Conservation (phyloP, 768 basidiomycete genomes). For the Clathrus columnatus region DNA sequence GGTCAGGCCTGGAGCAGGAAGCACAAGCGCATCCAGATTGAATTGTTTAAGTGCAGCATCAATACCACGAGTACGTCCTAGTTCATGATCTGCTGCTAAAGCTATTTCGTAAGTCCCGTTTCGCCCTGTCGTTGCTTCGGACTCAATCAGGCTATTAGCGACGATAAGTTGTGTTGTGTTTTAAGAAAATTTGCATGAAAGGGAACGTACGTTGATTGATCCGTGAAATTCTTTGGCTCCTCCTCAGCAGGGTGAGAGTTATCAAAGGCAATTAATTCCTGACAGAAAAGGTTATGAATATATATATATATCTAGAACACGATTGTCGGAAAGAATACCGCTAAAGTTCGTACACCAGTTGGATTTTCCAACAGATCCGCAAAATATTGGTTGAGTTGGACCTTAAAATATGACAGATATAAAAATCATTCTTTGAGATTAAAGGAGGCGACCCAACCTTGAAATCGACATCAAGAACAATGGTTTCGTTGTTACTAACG, state of each 20-base stretch:
- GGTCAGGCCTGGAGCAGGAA: slow-evolving; percentile 28
- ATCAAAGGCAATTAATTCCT: slow-evolving; percentile 17
- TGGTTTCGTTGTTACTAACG: slow-evolving; percentile 15
- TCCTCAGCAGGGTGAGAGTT: slow-evolving; percentile 15
- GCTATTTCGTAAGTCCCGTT: slow-evolving; percentile 34
- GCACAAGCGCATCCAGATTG: slow-evolving; percentile 43
- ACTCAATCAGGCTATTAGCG: slow-evolving; percentile 3
- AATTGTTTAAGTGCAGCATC: slow-evolving; percentile 40
- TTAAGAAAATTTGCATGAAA: not conserved
- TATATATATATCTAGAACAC: not conserved
- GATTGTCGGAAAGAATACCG: not conserved
- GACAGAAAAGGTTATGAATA: not conserved
- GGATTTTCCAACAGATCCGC: slow-evolving; percentile 17
- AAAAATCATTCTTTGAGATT: not conserved
- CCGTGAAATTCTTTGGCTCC: slow-evolving; percentile 10
- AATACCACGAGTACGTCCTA: slow-evolving; percentile 45
- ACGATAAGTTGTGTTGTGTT: not conserved
- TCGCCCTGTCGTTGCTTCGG: slow-evolving; percentile 16
- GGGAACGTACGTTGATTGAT: slow-evolving; percentile 9
- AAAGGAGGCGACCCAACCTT: slow-evolving; percentile 12
- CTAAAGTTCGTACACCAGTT: slow-evolving; percentile 18
- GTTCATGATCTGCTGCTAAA: slow-evolving; percentile 34
- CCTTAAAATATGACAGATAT: no score
- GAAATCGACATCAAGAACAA: slow-evolving; percentile 15
- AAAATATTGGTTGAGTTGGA: slow-evolving; percentile 17